Percentiles rank a stretch among this genome's conserved stretches.
Evolutionary conservation across 139 green algal species (phyloP).

Genomic region (Chlamydomonas sp.): DNA sequence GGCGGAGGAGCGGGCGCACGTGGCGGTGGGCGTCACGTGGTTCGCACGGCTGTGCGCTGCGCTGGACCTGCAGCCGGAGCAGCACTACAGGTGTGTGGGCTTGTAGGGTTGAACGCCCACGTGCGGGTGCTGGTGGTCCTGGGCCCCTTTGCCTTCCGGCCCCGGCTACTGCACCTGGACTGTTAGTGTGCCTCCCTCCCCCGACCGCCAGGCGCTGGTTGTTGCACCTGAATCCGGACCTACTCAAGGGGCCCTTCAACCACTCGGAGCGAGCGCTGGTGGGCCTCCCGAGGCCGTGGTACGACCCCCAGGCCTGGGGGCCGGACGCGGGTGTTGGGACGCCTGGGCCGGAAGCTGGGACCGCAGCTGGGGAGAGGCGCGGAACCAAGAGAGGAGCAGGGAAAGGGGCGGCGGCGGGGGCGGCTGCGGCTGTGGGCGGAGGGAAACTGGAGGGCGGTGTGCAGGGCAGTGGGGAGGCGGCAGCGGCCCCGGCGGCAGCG

Average conservation of each 20-base stretch:
- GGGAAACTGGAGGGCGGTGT: no score
- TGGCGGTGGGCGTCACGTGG: constrained; percentile 74
- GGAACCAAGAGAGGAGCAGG: neutral
- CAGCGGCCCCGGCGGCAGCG: no score
- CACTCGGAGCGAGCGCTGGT: constrained; percentile 56
- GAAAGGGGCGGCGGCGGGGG: no score
- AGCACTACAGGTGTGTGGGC: constrained; percentile 15
- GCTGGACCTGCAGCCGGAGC: constrained; percentile 36
- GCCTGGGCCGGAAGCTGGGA: neutral
- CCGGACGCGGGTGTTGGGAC: no score
- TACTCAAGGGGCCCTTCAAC: constrained; percentile 71
- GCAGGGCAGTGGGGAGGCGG: no score
- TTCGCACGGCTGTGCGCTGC: constrained; percentile 70
- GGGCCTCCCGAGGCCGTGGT: constrained; percentile 54
- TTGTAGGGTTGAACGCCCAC: neutral
- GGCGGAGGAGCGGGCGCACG: constrained; percentile 80
- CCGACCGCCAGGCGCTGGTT: constrained; percentile 54
- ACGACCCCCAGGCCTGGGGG: constrained; percentile 25
- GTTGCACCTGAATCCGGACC: constrained; percentile 58
- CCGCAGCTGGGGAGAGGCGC: neutral
- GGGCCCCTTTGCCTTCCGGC: neutral
- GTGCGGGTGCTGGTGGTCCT: neutral
- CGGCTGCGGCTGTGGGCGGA: no score
- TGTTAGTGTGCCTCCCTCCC: neutral
- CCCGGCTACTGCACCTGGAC: neutral